Percentiles rank a stretch among this genome's conserved stretches.
Evolutionary conservation across 768 basidiomycete genomes (phyloP).

Genomic region (Naematelia encephala): DNA sequence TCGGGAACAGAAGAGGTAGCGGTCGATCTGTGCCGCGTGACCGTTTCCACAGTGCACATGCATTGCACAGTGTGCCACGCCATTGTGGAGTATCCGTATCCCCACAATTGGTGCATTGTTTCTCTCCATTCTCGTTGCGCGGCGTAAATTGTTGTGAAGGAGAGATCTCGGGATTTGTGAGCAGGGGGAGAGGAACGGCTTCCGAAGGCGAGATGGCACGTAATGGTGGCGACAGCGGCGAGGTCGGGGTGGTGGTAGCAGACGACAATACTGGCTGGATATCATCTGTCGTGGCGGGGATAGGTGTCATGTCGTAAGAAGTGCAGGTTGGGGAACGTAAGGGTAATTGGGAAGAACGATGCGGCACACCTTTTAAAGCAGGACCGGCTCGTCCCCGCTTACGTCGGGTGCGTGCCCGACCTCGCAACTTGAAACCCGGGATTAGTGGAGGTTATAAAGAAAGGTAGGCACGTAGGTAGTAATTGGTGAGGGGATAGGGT

Average conservation of each 20-base stretch:
- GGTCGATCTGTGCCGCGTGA: slow-evolving; percentile 33
- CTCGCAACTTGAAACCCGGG: neutral
- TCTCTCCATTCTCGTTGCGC: slow-evolving; percentile 10
- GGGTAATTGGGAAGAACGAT: neutral
- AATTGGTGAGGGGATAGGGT: neutral
- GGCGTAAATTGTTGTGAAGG: slow-evolving; percentile 12
- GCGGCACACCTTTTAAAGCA: neutral
- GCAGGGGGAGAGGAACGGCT: neutral
- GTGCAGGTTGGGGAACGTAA: neutral
- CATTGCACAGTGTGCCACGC: slow-evolving; percentile 34
- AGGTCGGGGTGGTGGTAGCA: neutral
- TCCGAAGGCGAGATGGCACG: neutral
- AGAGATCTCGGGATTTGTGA: neutral
- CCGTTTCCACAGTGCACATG: slow-evolving; percentile 39
- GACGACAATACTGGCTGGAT: neutral
- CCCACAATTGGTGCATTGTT: slow-evolving; percentile 34
- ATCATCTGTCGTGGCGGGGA: neutral
- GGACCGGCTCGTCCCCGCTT: neutral
- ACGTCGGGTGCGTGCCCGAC: neutral
- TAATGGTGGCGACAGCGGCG: neutral
- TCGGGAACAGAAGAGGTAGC: slow-evolving; percentile 26
- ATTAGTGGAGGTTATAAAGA: neutral
- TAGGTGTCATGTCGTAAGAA: neutral
- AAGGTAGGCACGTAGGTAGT: neutral
- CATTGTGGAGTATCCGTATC: slow-evolving; percentile 37